A percentile compares a stretch with the other conserved stretches of the same genome.
Conservation (phyloP, 208 protist genomes). For the Leishmania gerbilli region DNA sequence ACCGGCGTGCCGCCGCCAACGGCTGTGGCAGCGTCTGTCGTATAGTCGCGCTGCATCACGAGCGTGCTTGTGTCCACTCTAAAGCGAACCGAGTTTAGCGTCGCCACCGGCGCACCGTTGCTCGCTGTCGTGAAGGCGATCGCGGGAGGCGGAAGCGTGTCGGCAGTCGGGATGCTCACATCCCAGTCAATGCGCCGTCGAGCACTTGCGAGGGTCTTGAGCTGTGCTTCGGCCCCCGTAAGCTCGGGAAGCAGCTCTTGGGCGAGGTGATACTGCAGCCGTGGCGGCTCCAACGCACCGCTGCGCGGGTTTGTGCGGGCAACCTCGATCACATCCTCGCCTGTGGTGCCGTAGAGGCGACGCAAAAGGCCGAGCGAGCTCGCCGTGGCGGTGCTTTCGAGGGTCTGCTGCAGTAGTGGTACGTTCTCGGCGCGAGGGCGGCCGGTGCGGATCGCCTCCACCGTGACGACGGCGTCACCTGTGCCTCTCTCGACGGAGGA, state of each 20-base stretch:
- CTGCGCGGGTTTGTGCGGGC: conserved; percentile 22
- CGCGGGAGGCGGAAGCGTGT: conserved; percentile 46
- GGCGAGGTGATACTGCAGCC: conserved; percentile 28
- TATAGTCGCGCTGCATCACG: conserved; percentile 23
- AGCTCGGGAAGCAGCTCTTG: conserved; percentile 58
- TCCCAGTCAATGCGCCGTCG: conserved; percentile 62
- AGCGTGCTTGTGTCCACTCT: conserved; percentile 37
- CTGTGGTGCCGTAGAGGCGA: conserved; percentile 50
- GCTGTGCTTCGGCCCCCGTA: conserved; percentile 30
- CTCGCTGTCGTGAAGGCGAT: conserved; percentile 53
- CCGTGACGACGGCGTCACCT: neutral
- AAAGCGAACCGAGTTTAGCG: conserved; percentile 25
- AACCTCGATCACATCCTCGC: conserved; percentile 37
- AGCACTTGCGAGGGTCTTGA: conserved; percentile 41
- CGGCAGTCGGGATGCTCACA: conserved; percentile 50
- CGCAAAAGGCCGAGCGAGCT: conserved; percentile 35
- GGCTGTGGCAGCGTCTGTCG: conserved; percentile 8
- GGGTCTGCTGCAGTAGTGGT: conserved; percentile 19
- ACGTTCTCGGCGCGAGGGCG: neutral
- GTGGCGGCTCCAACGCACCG: conserved; percentile 21
- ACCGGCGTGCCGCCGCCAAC: neutral
- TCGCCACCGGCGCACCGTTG: conserved; percentile 31
- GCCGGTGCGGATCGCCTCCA: conserved; percentile 23
- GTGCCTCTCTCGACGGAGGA: neutral
- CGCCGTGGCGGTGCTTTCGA: neutral